These are phyloP conservation scores for Senecio squalidus DNA, from an alignment of 140 eudicot genomes.

Conservation along the genomic window DNA sequence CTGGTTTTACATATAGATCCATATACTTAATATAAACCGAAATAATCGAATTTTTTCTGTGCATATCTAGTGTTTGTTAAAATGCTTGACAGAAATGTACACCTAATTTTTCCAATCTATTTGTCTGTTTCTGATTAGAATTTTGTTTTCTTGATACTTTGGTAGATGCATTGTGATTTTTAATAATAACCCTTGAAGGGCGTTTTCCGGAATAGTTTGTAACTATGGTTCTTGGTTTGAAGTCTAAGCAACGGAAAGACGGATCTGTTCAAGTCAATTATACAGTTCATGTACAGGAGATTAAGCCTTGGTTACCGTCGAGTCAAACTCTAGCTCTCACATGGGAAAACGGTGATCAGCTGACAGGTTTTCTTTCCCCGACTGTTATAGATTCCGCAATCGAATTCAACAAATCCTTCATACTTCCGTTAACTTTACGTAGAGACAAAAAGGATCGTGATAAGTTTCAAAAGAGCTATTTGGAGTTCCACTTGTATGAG, in stretches of 20 bases:
- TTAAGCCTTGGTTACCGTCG: conserved; percentile 91
- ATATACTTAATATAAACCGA: not conserved
- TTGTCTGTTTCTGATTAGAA: conserved; percentile 12
- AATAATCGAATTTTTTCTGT: not conserved
- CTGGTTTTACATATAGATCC: conserved; percentile 14
- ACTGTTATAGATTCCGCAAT: conserved; percentile 49
- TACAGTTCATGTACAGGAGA: conserved; percentile 58
- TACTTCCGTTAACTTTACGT: conserved; percentile 51
- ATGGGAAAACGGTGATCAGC: conserved; percentile 80
- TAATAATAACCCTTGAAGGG: conserved; percentile 14
- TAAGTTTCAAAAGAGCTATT: conserved; percentile 51
- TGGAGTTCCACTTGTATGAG: conserved; percentile 76
- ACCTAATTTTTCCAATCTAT: not conserved
- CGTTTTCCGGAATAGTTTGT: conserved; percentile 5
- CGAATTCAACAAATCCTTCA: conserved; percentile 58
- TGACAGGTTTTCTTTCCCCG: conserved; percentile 58
- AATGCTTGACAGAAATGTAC: conserved; percentile 14
- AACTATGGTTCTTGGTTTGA: conserved; percentile 74
- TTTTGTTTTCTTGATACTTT: conserved; percentile 21
- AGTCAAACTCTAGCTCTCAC: conserved; percentile 59
- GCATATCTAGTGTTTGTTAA: conserved; percentile 20
- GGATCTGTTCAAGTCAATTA: conserved; percentile 66
- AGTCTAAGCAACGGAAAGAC: conserved; percentile 64
- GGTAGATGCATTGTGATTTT: conserved; percentile 28
- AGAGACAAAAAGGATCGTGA: conserved; percentile 49